Evolutionary conservation across 2,329 filamentous ascomycete species (phyloP), one percentile per base, ranked within the genome.

Genomic region (Chrysoporthe puriensis): DNA sequence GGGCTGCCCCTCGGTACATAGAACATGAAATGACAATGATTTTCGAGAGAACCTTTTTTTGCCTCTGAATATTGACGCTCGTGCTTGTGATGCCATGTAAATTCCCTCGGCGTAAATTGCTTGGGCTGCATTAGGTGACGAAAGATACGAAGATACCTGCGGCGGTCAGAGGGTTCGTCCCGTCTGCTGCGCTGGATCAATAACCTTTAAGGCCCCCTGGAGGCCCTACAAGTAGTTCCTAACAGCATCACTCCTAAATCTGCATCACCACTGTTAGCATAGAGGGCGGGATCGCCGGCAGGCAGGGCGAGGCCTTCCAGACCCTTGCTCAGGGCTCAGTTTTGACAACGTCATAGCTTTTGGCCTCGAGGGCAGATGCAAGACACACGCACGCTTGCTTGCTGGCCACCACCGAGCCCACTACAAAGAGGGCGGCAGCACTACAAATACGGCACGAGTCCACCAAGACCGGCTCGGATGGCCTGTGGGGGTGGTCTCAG

Each of bases 261-360:
- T 16, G 21, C 21, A 6, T 2, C 26, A 26, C 26, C 26, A 26
- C 26, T 2, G 26, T 26, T 26, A 26, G 26, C 26, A 26, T 26
- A 26, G 26, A 26, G 2, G 26, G 26, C 26, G 26, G 26, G 26
- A 26, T 52, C 21, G 13, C 26, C 21, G 21, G 48, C 21, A 52
- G 48, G 48, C 21, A 54, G n/a, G 26, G 11, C 21, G 9, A 13
- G 21, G 21, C 14, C 13, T 16, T 14, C 16, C 13, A 11, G 16
- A 57, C n/a, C 57, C 57, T 40, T 44, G 36, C 40, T 21, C 59
- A 62, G n/a, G 42, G 58, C 40, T 46, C 43, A 21, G 2, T 26
- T 58, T 48, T 4, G 26, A 26, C 32, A 64, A 64, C 62, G 62
- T 64, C 62, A 64, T 64, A 59, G 62, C 62, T 64, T 64, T 14